Evolutionary conservation across 164 flowering plant genomes (phyloP).

Genomic region (Dillenia turbinata): DNA sequence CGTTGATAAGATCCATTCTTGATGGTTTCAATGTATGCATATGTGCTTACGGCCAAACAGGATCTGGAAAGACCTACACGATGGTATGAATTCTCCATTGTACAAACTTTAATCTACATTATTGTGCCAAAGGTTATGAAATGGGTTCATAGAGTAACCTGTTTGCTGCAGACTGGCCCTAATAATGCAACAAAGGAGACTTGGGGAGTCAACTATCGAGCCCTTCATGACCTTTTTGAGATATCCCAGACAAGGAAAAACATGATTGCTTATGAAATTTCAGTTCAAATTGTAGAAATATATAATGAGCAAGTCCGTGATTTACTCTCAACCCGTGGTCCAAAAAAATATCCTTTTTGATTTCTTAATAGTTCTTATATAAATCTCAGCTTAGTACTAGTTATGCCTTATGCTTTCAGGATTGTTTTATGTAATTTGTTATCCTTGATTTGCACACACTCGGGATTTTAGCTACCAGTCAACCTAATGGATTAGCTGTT

Average conservation of each 20-base stretch:
- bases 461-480: slow-evolving; percentile 64
- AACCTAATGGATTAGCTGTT: slow-evolving; percentile 82
- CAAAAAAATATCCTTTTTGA: slow-evolving; percentile 74
- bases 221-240: slow-evolving; percentile 72
- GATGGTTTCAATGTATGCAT: slow-evolving; percentile 98
- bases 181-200: slow-evolving; percentile 50
- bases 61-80: slow-evolving; percentile 93
- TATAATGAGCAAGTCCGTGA: slow-evolving; percentile 97
- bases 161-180: slow-evolving; percentile 64
- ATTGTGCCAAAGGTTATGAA: no score
- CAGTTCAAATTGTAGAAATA: slow-evolving; percentile 93
- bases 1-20: slow-evolving; percentile 80
- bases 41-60: slow-evolving; percentile 98
- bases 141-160: no score
- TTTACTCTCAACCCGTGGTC: slow-evolving; percentile 58
- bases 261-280: slow-evolving; percentile 53
- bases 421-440: slow-evolving; percentile 12
- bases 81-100: slow-evolving; percentile 48
- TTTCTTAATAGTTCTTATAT: no score
- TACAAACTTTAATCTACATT: not conserved
- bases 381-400: no score
- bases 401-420: no score
- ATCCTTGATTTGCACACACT: slow-evolving; percentile 82
- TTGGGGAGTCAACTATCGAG: slow-evolving; percentile 82
- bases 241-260: slow-evolving; percentile 62